A percentile compares a stretch with the other conserved stretches of the same genome.
phyloP scores from a whole-genome alignment of 768 basidiomycete genomes.

The Boletus sensibilis region DNA sequence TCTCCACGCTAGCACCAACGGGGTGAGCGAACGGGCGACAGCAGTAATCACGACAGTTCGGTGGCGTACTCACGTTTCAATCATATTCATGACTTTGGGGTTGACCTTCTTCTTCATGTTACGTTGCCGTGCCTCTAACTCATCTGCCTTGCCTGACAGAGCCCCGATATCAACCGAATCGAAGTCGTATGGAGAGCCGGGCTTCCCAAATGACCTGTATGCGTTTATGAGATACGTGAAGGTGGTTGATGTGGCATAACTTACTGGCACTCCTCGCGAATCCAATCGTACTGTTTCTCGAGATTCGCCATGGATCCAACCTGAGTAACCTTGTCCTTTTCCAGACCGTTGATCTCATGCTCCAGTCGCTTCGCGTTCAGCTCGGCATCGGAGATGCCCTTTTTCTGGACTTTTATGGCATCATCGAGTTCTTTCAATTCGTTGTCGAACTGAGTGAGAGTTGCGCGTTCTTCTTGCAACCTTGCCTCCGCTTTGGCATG shows the following conservation, averaged over 20 bases:
- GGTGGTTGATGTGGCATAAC: conserved; percentile 29
- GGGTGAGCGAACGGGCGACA: background rate
- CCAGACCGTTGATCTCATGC: conserved; percentile 61
- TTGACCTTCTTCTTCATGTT: conserved; percentile 96
- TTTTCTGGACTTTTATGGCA: conserved; percentile 80
- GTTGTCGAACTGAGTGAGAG: conserved; percentile 82
- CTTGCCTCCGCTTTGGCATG: conserved; percentile 66
- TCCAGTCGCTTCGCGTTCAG: conserved; percentile 63
- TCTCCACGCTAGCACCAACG: conserved; percentile 70
- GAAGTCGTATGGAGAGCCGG: conserved; percentile 83
- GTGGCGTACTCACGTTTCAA: conserved; percentile 68
- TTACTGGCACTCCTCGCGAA: conserved; percentile 81
- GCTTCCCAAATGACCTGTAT: conserved; percentile 77
- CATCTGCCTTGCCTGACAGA: conserved; percentile 62
- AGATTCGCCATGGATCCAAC: conserved; percentile 53
- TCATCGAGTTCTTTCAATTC: conserved; percentile 83
- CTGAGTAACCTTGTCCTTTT: conserved; percentile 63
- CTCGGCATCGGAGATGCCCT: conserved; percentile 64
- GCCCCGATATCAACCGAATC: conserved; percentile 54
- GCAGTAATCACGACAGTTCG: background rate
- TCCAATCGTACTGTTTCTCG: conserved; percentile 89
- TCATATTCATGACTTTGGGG: conserved; percentile 93
- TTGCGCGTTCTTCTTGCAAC: conserved; percentile 83
- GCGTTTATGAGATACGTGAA: background rate
- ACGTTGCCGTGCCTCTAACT: conserved; percentile 76